Evolutionary conservation across 1,284 basidiomycete species (phyloP).

Genomic region (Butyriboletus appendiculatus): DNA sequence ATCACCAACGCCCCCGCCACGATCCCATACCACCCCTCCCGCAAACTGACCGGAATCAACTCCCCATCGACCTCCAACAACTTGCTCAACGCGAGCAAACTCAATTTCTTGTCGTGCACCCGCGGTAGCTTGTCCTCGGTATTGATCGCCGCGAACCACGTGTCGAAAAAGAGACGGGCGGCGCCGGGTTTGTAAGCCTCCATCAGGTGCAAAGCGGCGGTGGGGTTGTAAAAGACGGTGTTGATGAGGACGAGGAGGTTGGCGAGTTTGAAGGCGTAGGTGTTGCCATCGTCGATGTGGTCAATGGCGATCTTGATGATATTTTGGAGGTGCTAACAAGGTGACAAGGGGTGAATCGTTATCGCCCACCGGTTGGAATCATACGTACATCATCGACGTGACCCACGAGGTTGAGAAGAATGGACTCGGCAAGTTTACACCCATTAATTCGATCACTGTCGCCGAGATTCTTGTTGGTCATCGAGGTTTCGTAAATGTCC

Average conservation of each 20-base stretch:
- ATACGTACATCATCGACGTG: conserved; percentile 70
- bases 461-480: conserved; percentile 74
- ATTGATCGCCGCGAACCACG: conserved; percentile 76
- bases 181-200: conserved; percentile 59
- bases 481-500: conserved; percentile 82
- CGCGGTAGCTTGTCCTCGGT: conserved; percentile 65
- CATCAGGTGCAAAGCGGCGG: conserved; percentile 74
- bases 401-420: conserved; percentile 79
- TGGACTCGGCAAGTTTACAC: conserved; percentile 83
- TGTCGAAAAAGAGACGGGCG: conserved; percentile 74
- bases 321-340: conserved; percentile 45
- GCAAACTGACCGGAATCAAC: conserved; percentile 57
- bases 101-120: conserved; percentile 92
- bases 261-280: conserved; percentile 68
- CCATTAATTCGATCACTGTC: conserved; percentile 84
- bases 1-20: conserved; percentile 67
- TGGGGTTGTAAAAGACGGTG: conserved; percentile 83
- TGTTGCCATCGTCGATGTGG: conserved; percentile 59
- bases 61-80: conserved; percentile 67
- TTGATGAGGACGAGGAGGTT: conserved; percentile 86
- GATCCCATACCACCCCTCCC: conserved; percentile 74
- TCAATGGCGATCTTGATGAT: conserved; percentile 65
- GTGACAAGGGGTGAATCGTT: neutral
- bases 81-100: conserved; percentile 73
- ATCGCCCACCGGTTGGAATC: no score